Evolutionary conservation across 306 rosid genomes (phyloP), one percentile per base, ranked within the genome.

Genomic region (Acacia melanoxylon): DNA sequence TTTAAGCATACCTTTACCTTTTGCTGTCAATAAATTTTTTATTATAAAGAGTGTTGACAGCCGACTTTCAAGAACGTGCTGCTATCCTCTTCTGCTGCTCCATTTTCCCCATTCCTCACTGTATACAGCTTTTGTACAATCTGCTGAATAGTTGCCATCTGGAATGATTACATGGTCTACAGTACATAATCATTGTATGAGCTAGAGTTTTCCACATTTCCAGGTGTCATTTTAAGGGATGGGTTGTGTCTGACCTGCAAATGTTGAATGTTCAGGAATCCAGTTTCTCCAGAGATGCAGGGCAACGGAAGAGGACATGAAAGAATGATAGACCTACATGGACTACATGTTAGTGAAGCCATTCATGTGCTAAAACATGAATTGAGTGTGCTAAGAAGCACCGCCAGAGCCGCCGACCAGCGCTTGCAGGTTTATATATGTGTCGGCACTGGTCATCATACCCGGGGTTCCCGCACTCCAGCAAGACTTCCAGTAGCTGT

Each of bases 371-470:
- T 95, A 81, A 93, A 93, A 87, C 94, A 93, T 17, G 97, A 95
- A 80, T 82, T 95, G 90, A 75, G 90, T 22, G 87, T 87, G 84
- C 86, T 95, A 83, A 89, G 94, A 88, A 84, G 89, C 89, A 88
- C 97, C 0, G 98, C 99, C 65, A 87, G 97, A 81, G 95, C 93
- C 5, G 80, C 91, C 0, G 99, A 90, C 58, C 94, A 91, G 77
- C 93, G 94, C 61, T 76, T 93, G 77, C 98, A 91, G 85, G 97
- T 93, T 37, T 91, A 87, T 70, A 90, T 95, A 73, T 95, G 97
- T 58, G 97, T 95, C 2, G 99, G 99, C 74, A 95, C 99, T 0
- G 99, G 99, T 37, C 99, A 95, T 84, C 99, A 95, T 82, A 95
- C 98, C 15, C 73, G 97, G 78, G 99, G 99, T 54, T 84, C 99